phyloP scores from a whole-genome alignment of 2,329 filamentous ascomycete genomes.

The Aspergillus awamori region DNA sequence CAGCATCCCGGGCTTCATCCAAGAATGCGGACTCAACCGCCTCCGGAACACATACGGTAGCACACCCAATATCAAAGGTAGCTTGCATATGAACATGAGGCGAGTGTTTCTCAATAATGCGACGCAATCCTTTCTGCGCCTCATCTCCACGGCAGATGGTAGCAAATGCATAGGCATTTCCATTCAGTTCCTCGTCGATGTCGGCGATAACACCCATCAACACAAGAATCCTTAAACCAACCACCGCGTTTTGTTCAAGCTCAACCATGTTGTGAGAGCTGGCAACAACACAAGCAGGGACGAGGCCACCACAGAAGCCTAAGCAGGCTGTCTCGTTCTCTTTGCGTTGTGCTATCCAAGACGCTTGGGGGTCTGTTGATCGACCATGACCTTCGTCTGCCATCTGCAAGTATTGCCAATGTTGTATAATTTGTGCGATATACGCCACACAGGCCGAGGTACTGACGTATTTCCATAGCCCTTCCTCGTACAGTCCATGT shows the following conservation, averaged over 20 bases:
- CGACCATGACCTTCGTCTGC: not conserved
- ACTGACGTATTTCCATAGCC: not conserved
- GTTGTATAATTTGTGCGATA: not conserved
- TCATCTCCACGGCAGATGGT: constrained; percentile 21
- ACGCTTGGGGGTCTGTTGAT: constrained; percentile 4
- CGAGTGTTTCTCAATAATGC: not conserved
- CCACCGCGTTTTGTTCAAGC: constrained; percentile 40
- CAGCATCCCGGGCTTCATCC: not conserved
- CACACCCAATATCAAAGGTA: not conserved
- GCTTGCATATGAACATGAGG: not conserved
- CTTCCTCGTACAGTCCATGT: not conserved
- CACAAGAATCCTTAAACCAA: constrained; percentile 44
- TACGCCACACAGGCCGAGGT: not conserved
- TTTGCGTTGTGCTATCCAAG: constrained; percentile 15
- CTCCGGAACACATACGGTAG: not conserved
- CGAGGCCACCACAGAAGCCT: constrained; percentile 47
- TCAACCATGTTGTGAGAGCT: constrained; percentile 29
- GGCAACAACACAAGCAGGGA: constrained; percentile 44
- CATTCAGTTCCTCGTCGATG: constrained; percentile 30
- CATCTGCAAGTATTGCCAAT: not conserved
- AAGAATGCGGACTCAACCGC: not conserved
- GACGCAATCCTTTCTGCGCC: constrained; percentile 28
- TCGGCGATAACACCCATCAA: constrained; percentile 44
- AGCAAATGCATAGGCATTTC: constrained; percentile 19
- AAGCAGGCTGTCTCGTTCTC: constrained; percentile 25